Evolutionary conservation across 2,329 filamentous ascomycete genomes (phyloP).

Genomic region (Fusarium begoniae): DNA sequence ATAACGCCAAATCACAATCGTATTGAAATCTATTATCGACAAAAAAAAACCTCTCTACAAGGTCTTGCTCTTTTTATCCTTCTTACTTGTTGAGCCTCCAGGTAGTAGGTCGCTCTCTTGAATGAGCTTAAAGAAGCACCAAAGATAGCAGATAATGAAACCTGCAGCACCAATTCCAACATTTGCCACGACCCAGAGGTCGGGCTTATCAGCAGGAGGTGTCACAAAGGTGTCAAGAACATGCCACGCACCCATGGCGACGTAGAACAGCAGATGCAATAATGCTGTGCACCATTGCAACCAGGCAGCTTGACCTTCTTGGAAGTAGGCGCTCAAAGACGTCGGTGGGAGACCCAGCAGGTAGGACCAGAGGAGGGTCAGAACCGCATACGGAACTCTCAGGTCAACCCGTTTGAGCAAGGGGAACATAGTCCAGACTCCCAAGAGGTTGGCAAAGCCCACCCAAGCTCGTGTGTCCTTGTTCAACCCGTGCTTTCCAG

Average conservation of each 20-base stretch:
- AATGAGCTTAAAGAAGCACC: constrained; percentile 80
- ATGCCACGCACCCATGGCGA: constrained; percentile 84
- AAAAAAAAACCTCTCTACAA: constrained; percentile 13
- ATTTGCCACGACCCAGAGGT: constrained; percentile 94
- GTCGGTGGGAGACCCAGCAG: constrained; percentile 86
- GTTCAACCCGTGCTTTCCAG: constrained; percentile 78
- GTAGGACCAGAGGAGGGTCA: constrained; percentile 91
- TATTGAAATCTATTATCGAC: background rate
- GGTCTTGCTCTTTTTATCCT: constrained; percentile 48
- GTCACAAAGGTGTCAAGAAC: constrained; percentile 72
- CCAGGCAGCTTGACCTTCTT: constrained; percentile 51
- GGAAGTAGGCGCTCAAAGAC: constrained; percentile 74
- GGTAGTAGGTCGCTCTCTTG: constrained; percentile 65
- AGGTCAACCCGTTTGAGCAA: constrained; percentile 87
- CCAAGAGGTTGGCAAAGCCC: constrained; percentile 92
- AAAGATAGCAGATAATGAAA: constrained; percentile 88
- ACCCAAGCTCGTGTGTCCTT: constrained; percentile 87
- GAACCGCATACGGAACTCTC: constrained; percentile 82
- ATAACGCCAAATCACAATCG: background rate
- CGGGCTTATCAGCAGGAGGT: constrained; percentile 81
- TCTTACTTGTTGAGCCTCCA: constrained; percentile 37
- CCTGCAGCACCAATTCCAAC: constrained; percentile 86
- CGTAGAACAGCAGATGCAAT: constrained; percentile 80
- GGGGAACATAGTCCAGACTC: constrained; percentile 93
- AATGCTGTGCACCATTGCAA: constrained; percentile 67